A percentile compares a stretch with the other conserved stretches of the same genome.
These are phyloP conservation scores for Curvularia hawaiiensis DNA, from an alignment of 2,329 filamentous ascomycete species.

Conservation along the genomic window DNA sequence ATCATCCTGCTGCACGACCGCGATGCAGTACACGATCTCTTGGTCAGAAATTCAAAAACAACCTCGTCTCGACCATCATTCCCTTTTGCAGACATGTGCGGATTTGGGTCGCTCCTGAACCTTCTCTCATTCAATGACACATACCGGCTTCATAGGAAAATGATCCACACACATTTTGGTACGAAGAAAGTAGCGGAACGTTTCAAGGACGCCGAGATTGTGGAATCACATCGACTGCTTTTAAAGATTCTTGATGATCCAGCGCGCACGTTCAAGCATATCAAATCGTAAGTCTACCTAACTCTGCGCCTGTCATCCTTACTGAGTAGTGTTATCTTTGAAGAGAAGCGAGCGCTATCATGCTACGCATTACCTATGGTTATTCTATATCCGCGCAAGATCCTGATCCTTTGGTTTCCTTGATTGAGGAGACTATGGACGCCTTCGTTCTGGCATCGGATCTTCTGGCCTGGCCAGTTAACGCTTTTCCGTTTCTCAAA, in stretches of 20 bases:
- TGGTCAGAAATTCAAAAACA: background rate
- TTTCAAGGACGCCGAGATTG: background rate
- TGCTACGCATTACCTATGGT: background rate
- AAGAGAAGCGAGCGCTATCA: background rate
- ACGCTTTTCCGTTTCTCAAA: background rate
- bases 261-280: background rate
- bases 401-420: background rate
- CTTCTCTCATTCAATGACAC: background rate
- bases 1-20: constrained; percentile 26
- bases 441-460: background rate
- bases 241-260: background rate
- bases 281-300: background rate
- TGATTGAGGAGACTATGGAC: background rate
- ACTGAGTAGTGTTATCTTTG: background rate
- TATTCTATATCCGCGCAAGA: background rate
- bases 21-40: background rate
- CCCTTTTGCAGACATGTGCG: background rate
- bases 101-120: background rate
- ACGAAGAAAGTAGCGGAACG: background rate
- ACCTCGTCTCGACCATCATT: background rate
- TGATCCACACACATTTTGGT: background rate
- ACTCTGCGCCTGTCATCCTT: background rate
- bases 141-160: background rate
- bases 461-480: background rate
- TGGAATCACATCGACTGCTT: background rate